Evolutionary conservation across 1,139 yeast genomes (phyloP).

Genomic region (Saccharomycopsis hybrid): DNA sequence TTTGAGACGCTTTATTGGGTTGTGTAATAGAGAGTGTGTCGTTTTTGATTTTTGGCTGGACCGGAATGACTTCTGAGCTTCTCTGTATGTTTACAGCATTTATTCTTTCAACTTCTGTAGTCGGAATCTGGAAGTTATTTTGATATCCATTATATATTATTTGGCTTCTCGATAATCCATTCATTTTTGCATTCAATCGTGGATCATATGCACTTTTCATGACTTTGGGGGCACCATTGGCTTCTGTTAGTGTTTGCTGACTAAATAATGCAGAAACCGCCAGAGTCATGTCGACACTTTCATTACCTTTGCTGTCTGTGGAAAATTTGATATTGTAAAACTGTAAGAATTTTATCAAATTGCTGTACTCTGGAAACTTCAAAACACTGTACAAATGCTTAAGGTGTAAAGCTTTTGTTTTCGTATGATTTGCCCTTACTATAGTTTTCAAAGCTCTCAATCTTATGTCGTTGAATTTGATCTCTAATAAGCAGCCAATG

Average conservation of each 20-base stretch:
- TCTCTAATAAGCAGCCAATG: slow-evolving; percentile 70
- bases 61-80: no score
- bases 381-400: slow-evolving; percentile 43
- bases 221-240: slow-evolving; percentile 25
- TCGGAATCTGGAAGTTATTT: slow-evolving; percentile 16
- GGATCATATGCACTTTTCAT: slow-evolving; percentile 49
- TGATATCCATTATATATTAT: slow-evolving; percentile 36
- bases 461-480: slow-evolving; percentile 73
- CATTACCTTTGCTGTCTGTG: slow-evolving; percentile 34
- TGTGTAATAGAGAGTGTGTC: slow-evolving; percentile 10
- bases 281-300: slow-evolving; percentile 51
- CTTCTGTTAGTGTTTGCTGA: slow-evolving; percentile 34
- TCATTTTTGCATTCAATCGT: slow-evolving; percentile 46
- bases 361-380: slow-evolving; percentile 58
- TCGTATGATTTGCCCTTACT: slow-evolving; percentile 62
- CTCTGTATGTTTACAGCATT: slow-evolving; percentile 11
- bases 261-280: slow-evolving; percentile 41
- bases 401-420: slow-evolving; percentile 59
- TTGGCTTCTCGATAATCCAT: slow-evolving; percentile 26
- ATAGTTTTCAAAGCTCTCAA: slow-evolving; percentile 68
- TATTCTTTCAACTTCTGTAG: slow-evolving; percentile 3
- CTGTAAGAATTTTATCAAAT: slow-evolving; percentile 49
- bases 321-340: slow-evolving; percentile 56
- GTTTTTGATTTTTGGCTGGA: no score
- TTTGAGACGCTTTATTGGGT: no score